Evolutionary conservation across 768 basidiomycete genomes (phyloP), one percentile per base, ranked within the genome.

Genomic region (Tulasnella sp.): DNA sequence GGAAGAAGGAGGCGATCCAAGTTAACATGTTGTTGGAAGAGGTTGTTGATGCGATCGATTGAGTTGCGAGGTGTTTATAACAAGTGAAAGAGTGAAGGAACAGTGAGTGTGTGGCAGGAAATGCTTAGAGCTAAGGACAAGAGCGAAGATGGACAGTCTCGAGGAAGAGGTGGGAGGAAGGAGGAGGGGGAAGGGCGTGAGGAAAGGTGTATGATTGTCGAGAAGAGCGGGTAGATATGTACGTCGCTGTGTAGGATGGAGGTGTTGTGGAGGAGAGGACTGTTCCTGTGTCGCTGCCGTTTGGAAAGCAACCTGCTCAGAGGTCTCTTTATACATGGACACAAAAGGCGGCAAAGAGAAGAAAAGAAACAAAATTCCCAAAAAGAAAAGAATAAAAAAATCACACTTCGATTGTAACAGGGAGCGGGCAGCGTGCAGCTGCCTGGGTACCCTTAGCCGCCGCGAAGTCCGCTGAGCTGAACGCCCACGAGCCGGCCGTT

Each of bases 1-100:
- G 77, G 77, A 78, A 78, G 48, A 78, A 41, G 46, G 77, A 78
- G 46, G 77, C n/a, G 54, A 78, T 69, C 77, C 77, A 78, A 58
- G 77, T 34, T 16, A 78, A 69, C 77, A 78, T 78, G 6, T 46
- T 78, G 77, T 64, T 31, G 24, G n/a, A 2, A 22, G 11, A 22
- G 20, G 54, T 58, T 11, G 54, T 58, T 58, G 54, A 22, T 58
- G 54, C 24, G 20, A 58, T 58, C 54, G 54, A 54, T 5, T 60
- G 58, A n/a, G 28, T 4, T 24, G 60, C 16, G 18, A 50, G 48
- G 48, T 64, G 12, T 18, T 64, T n/a, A 64, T n/a, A 64, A 24
- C 20, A 24, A 20, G 31, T 64, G 18, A 64, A 64, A 64, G 60
- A 64, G 31, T 64, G 60, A 50, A 22, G 16, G 60, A 31, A 14